Evolutionary conservation across 805 yeast genomes (phyloP), one percentile per base, ranked within the genome.

Genomic region (Blastobotrys muscicola): DNA sequence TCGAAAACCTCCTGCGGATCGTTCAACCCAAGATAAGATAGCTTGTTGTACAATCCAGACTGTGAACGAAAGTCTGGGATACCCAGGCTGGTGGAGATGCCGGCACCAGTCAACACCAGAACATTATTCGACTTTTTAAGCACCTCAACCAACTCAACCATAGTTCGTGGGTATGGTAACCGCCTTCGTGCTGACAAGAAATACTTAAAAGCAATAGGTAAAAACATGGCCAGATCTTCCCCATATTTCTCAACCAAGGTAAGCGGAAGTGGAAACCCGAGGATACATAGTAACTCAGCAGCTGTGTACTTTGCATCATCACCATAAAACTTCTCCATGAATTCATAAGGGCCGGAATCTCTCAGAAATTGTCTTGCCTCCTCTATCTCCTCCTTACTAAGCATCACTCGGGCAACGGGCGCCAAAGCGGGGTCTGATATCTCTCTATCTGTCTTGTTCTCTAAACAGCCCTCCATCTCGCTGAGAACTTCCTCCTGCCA

Each of bases 1-100:
- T 85, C 85, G 60, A 87, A 87, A 36, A 86, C 95, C 53, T 85
- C 90, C 58, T 87, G 96, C 0, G 97, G 96, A 54, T 87, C 96
- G 40, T 72, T 75, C 30, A 87, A 64, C 0, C 92, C 89, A 44
- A 85, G 61, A 53, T 74, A 72, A 42, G 72, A 70, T 52, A 89
- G 71, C 54, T 74, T 75, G 1, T 85, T 71, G 61, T 87, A 87
- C 43, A 87, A 74, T 39, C 97, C 97, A 50, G 80, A 71, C n/a
- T 85, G 78, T 0, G 95, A 85, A 58, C 97, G 72, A 64, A 87
- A 86, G 64, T 86, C 96, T 0, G 96, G 96, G 43, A 86, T 87
- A 6, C 96, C 96, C 43, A 86, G 64, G 1, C 86, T 77, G 2
- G 96, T 86, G 31, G 94, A 83, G 43, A 87, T 85, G 16, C 97